These are phyloP conservation scores for Arachis stenosperma DNA, from an alignment of 306 rosid species.

Conservation along the genomic window DNA sequence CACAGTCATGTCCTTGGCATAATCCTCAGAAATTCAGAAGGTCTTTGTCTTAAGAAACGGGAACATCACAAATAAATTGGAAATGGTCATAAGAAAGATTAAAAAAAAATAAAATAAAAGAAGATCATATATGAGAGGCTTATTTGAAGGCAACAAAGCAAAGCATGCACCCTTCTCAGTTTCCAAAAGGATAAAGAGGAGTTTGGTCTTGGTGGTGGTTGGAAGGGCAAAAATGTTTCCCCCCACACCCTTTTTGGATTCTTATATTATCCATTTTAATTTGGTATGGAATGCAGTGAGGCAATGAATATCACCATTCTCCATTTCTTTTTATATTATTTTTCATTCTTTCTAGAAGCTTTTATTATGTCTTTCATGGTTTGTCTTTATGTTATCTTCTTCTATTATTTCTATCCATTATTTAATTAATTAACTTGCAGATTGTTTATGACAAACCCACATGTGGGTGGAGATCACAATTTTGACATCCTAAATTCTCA, in stretches of 20 bases:
- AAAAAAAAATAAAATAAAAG: no score
- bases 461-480: constrained; percentile 59
- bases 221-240: constrained; percentile 53
- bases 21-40: constrained; percentile 44
- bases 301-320: constrained; percentile 16
- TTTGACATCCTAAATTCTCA: constrained; percentile 65
- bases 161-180: constrained; percentile 14
- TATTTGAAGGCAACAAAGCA: constrained; percentile 38
- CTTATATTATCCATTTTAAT: constrained; percentile 41
- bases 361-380: neutral
- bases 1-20: constrained; percentile 43
- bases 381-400: constrained; percentile 20
- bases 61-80: constrained; percentile 55
- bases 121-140: constrained; percentile 40
- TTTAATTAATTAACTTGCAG: constrained; percentile 15
- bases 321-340: constrained; percentile 1
- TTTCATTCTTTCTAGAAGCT: constrained; percentile 21
- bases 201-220: constrained; percentile 73
- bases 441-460: constrained; percentile 41
- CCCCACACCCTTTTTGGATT: constrained; percentile 51
- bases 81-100: constrained; percentile 37
- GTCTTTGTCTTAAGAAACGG: constrained; percentile 61
- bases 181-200: constrained; percentile 37
- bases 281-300: constrained; percentile 41
- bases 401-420: constrained; percentile 17